These are phyloP conservation scores for Westerdykella aurantiaca DNA, from an alignment of 2,329 filamentous ascomycete species.

Conservation along the genomic window DNA sequence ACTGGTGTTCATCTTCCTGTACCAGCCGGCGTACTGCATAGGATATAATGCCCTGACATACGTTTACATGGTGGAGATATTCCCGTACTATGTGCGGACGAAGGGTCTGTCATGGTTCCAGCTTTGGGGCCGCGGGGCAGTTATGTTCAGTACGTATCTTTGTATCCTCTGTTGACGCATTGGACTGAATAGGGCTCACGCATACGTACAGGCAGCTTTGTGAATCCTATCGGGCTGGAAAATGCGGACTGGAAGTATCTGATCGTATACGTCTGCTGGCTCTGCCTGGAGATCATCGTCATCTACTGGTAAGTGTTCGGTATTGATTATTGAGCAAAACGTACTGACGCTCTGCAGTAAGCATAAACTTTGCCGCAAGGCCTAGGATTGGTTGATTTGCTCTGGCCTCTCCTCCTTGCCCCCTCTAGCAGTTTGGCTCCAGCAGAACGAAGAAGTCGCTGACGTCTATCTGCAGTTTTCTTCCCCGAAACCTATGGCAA, in stretches of 20 bases:
- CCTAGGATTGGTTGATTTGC: no score
- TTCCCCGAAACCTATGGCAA: constrained; percentile 32
- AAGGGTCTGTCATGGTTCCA: constrained; percentile 54
- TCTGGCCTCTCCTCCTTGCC: no score
- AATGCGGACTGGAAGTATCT: constrained; percentile 57
- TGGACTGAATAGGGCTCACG: background rate
- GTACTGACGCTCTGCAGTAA: no score
- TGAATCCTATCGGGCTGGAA: constrained; percentile 59
- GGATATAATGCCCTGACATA: constrained; percentile 55
- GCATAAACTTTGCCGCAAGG: no score
- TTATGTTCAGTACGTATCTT: constrained; percentile 45
- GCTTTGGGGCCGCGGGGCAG: constrained; percentile 54
- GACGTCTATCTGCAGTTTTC: constrained; percentile 10
- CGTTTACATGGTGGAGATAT: constrained; percentile 49
- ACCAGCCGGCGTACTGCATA: constrained; percentile 49
- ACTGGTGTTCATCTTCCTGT: constrained; percentile 50
- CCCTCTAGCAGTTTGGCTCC: no score
- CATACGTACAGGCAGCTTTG: constrained; percentile 43
- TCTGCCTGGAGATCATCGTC: constrained; percentile 26
- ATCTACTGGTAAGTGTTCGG: constrained; percentile 17
- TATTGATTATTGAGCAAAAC: no score
- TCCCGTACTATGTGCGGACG: constrained; percentile 46
- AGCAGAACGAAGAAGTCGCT: no score
- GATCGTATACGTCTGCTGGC: constrained; percentile 50
- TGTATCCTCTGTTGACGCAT: background rate